Base-by-base conservation (phyloP, 31 red algal species). In the Endocladia muricata region DNA sequence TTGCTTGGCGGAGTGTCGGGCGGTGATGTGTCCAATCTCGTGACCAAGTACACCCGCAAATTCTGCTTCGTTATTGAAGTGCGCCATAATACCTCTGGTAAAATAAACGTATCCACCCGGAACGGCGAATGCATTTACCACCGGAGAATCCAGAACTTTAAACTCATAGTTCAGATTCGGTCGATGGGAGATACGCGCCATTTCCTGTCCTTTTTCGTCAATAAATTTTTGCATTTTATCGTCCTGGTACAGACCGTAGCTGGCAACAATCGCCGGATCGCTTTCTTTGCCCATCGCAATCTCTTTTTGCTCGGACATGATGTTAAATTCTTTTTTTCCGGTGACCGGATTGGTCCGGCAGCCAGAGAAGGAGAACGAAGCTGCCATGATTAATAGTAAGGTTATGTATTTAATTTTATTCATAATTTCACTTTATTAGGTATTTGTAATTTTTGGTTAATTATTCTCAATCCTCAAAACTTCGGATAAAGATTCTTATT, bases 91-190 rank as follows among this genome's bases (percentile, higher is more conserved):
- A n/a, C n/a, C n/a, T n/a, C n/a, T n/a, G n/a, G n/a, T n/a, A n/a
- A n/a, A n/a, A n/a, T n/a, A n/a, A n/a, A n/a, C n/a, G n/a, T n/a
- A n/a, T n/a, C n/a, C n/a, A n/a, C n/a, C 60, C 13, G 60, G 60
- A 15, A 64, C 11, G 11, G 60, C 60, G 26, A 64, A 64, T 15
- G 60, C 60, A 64, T 64, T 64, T 28, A 64, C 60, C 13, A 64
- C 60, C 13, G 60, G 60, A 15, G 60, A 64, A 64, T 64, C 60
- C 26, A 64, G 26, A 64, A 64, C 26, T 30, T 30, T 64, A 64
- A 64, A 64, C 26, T 17, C 26, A 64, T 64, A 64, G 13, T 64
- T 64, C 25, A 64, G 25, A 28, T 64, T 11, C 11, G 60, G 60
- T 64, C 60, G 15, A 64, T 64, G 60, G 11, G 60, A 64, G 26